Conservation (phyloP, 306 rosid genomes). For the Gleditsia sinensis region DNA sequence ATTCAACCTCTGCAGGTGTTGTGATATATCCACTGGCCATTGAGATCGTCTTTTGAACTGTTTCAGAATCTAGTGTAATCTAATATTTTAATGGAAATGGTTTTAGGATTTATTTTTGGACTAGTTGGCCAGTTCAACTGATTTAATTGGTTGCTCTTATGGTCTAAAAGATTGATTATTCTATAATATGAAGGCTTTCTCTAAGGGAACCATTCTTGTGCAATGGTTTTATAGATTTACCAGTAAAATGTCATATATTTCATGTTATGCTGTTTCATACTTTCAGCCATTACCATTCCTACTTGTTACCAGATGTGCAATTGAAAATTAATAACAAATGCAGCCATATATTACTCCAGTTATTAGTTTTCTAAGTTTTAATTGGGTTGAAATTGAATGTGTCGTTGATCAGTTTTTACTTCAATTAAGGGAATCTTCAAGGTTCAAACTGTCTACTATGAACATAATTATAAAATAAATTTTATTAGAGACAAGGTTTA, state of each 20-base stretch:
- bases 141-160: constrained; percentile 21
- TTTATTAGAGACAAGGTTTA: not conserved
- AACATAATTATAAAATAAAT: constrained; percentile 22
- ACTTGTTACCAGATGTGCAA: not conserved
- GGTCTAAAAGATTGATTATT: constrained; percentile 6
- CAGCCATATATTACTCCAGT: not conserved
- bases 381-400: constrained; percentile 1
- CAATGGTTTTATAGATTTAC: constrained; percentile 15
- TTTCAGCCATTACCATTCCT: constrained; percentile 5
- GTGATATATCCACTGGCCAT: constrained; percentile 3
- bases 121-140: constrained; percentile 16
- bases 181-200: not conserved
- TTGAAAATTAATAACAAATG: not conserved
- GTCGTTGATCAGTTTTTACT: not conserved
- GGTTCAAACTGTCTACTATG: not conserved
- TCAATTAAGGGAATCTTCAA: not conserved
- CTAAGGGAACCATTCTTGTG: constrained; percentile 9
- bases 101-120: not conserved
- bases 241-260: constrained; percentile 7
- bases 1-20: not conserved
- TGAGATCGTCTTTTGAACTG: constrained; percentile 11
- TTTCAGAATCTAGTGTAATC: constrained; percentile 6
- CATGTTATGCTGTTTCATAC: not conserved
- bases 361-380: constrained; percentile 19
- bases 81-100: not conserved